A percentile compares a stretch with the other conserved stretches of the same genome.
phyloP scores from a whole-genome alignment of 192 early-diverging fungal species.

The Coemansia sp. region DNA sequence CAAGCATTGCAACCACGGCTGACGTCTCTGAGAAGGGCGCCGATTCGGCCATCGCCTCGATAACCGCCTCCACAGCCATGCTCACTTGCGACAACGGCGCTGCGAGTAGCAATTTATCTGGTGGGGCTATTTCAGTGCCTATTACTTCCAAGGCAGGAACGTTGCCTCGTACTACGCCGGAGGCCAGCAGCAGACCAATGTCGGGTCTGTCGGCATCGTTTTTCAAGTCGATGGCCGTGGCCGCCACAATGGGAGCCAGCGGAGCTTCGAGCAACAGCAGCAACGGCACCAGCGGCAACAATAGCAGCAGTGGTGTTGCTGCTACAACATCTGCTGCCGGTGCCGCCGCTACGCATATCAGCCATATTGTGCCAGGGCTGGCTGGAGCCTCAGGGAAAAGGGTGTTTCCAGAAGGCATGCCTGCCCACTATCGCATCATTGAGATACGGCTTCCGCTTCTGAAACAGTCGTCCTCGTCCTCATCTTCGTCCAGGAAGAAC shows the following conservation, averaged over 20 bases:
- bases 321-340: not conserved
- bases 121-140: not conserved
- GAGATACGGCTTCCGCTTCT: slow-evolving; percentile 46
- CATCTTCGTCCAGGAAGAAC: slow-evolving; percentile 2
- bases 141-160: not conserved
- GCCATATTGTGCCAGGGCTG: slow-evolving; percentile 35
- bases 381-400: slow-evolving; percentile 28
- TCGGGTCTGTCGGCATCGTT: slow-evolving; percentile 17
- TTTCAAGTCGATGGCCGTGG: slow-evolving; percentile 12
- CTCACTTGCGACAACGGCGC: not conserved
- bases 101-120: not conserved
- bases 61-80: slow-evolving; percentile 1
- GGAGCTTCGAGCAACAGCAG: not conserved
- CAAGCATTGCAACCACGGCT: slow-evolving; percentile 3
- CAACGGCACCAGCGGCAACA: not conserved
- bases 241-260: not conserved
- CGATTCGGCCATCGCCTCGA: slow-evolving; percentile 2
- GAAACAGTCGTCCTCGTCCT: slow-evolving; percentile 19
- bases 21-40: not conserved
- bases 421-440: slow-evolving; percentile 39
- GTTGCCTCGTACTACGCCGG: not conserved
- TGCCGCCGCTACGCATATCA: not conserved
- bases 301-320: not conserved
- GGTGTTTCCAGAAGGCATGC: slow-evolving; percentile 35
- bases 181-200: slow-evolving; percentile 7